Percentiles rank a stretch among this genome's conserved stretches.
Conservation (phyloP, 176 grass and related monocot genomes). For the Otatea glauca region DNA sequence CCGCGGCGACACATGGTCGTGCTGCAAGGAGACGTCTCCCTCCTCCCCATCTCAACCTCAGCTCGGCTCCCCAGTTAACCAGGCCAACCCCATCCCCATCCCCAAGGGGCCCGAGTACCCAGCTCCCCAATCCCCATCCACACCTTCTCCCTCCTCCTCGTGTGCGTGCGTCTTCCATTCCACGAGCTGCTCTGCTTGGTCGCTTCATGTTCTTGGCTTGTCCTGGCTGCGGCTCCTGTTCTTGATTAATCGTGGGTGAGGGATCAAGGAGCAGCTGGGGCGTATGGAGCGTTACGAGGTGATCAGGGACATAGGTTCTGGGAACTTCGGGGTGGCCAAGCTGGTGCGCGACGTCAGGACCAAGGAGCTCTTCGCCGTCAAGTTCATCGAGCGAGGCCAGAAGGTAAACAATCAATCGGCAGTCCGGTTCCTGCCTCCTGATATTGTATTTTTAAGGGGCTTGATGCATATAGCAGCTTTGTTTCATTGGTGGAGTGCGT, state of each 20-base stretch:
- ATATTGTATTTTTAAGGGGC: not conserved
- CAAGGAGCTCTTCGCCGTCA: constrained; percentile 85
- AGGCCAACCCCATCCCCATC: constrained; percentile 19
- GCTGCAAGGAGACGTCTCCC: constrained; percentile 23
- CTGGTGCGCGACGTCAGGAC: constrained; percentile 72
- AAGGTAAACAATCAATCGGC: constrained; percentile 51
- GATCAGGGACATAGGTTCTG: constrained; percentile 78
- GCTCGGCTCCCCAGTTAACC: constrained; percentile 11
- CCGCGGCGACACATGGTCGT: constrained; percentile 47
- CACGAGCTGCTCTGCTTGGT: not conserved
- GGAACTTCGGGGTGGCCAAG: constrained; percentile 94
- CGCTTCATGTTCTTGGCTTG: not conserved
- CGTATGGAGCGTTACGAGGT: constrained; percentile 87
- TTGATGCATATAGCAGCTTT: not conserved
- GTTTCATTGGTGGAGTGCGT: not conserved
- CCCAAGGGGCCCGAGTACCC: not conserved
- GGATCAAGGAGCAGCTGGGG: not conserved
- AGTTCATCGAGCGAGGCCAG: constrained; percentile 84
- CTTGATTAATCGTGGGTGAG: not conserved
- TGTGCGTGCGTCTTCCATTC: not conserved
- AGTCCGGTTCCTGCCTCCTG: not conserved
- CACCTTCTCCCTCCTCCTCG: not conserved
- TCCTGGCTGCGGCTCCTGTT: not conserved
- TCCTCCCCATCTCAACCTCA: constrained; percentile 21
- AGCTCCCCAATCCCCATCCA: constrained; percentile 11